Percentiles rank a stretch among this genome's conserved stretches.
phyloP scores from a whole-genome alignment of 768 basidiomycete species.

The Panaeolus cyanescens region DNA sequence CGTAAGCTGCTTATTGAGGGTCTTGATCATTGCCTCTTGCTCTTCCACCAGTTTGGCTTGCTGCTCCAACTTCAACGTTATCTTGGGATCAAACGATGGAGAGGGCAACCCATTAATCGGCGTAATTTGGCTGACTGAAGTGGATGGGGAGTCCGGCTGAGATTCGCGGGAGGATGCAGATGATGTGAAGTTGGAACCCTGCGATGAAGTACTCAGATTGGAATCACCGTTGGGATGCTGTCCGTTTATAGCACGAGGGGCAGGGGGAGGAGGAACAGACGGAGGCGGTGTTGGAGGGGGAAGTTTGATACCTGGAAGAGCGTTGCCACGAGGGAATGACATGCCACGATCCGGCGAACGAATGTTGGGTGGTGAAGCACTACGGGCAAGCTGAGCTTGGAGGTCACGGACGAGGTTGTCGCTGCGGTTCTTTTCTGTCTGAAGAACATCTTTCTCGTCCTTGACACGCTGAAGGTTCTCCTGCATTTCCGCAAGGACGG shows the following conservation, averaged over 20 bases:
- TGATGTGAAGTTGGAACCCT: slow-evolving; percentile 55
- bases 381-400: slow-evolving; percentile 70
- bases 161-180: slow-evolving; percentile 73
- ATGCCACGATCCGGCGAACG: slow-evolving; percentile 56
- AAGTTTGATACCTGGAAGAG: slow-evolving; percentile 70
- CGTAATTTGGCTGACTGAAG: slow-evolving; percentile 54
- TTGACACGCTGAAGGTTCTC: slow-evolving; percentile 76
- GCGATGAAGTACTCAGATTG: slow-evolving; percentile 60
- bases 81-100: slow-evolving; percentile 52
- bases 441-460: slow-evolving; percentile 80
- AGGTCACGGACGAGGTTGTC: slow-evolving; percentile 76
- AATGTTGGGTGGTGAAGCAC: slow-evolving; percentile 55
- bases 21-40: slow-evolving; percentile 90
- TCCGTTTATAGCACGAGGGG: slow-evolving; percentile 49
- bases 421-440: slow-evolving; percentile 69
- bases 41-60: slow-evolving; percentile 78
- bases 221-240: slow-evolving; percentile 47
- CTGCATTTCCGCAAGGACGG: slow-evolving; percentile 74
- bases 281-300: slow-evolving; percentile 91
- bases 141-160: slow-evolving; percentile 65
- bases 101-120: slow-evolving; percentile 38
- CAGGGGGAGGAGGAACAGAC: slow-evolving; percentile 81
- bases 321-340: slow-evolving; percentile 56
- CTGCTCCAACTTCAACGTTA: slow-evolving; percentile 62
- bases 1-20: slow-evolving; percentile 89